A percentile compares a stretch with the other conserved stretches of the same genome.
phyloP scores from a whole-genome alignment of 2,329 filamentous ascomycete genomes.

The Cercospora nicotianae region DNA sequence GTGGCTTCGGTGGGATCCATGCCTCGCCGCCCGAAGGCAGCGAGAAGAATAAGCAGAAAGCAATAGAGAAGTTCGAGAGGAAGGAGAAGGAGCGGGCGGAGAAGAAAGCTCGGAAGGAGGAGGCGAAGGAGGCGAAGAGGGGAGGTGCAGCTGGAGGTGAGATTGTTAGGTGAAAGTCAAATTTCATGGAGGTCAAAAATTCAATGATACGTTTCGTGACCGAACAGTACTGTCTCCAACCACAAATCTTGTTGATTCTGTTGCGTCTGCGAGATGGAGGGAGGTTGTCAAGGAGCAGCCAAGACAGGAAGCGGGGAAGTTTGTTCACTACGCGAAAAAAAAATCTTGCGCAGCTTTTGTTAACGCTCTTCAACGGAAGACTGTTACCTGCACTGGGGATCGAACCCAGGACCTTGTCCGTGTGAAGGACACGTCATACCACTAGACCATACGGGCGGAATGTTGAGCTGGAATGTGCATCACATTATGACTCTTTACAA shows the following conservation, averaged over 20 bases:
- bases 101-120: slow-evolving; percentile 1
- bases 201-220: too few relatives aligned
- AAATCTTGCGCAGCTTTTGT: too few relatives aligned
- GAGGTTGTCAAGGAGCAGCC: too few relatives aligned
- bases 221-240: too few relatives aligned
- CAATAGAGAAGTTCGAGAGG: neutral
- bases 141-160: neutral
- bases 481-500: too few relatives aligned
- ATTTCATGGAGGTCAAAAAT: too few relatives aligned
- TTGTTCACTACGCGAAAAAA: too few relatives aligned
- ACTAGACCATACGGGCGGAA: slow-evolving; percentile 35
- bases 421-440: slow-evolving; percentile 33
- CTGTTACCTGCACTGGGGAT: slow-evolving; percentile 24
- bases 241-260: too few relatives aligned
- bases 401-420: slow-evolving; percentile 36
- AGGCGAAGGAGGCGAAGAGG: neutral
- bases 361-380: too few relatives aligned
- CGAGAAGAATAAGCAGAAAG: neutral
- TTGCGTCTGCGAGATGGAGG: too few relatives aligned
- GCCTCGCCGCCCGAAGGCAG: neutral
- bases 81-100: neutral
- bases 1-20: neutral
- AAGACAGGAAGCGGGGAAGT: too few relatives aligned
- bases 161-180: neutral
- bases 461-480: too few relatives aligned